Base-by-base conservation (phyloP, 2,329 filamentous ascomycete genomes). In the Fusarium pseudocircinatum region DNA sequence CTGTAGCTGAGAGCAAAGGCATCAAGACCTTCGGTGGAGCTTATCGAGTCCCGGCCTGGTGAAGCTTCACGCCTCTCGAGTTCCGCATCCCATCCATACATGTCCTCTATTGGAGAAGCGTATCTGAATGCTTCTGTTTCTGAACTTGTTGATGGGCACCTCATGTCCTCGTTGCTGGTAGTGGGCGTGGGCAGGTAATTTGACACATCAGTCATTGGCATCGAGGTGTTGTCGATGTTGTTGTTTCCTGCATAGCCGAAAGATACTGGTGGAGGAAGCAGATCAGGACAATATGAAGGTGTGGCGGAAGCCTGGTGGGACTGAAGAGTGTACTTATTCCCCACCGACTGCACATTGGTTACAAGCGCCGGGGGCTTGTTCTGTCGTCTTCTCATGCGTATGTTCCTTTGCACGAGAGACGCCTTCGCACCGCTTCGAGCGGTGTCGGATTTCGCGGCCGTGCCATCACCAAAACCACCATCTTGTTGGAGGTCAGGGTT, bases 51-150 rank as follows among this genome's bases (percentile, higher is more conserved):
- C 24, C 67, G 59, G 20, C 67, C 62, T 39, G 63, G 56, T 11
- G 63, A 43, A 12, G 56, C 57, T 26, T 67, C 53, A 16, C 70
- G 66, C 47, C 75, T 77, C 22, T 77, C 64, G 47, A 78, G 77
- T 70, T 86, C 86, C 15, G 86, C 86, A 66, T 89, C 87, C 87
- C 87, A 89, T 18, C 87, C 87, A 63, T 89, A 89, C 9, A 83
- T 73, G 62, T 89, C 87, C 26, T 58, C 61, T 11, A 69, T 54
- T 4, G 74, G 60, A 14, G 74, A 69, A 7, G 75, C 63, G 43
- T 67, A 73, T 47, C 69, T 66, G 36, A 67, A 77, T 6, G 67
- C 67, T 24, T 70, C 42, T 3, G 63, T 43, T 39, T 70, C 75
- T 18, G 63, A 57, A 44, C 49, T 70, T 13, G 74, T 74, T 15